phyloP scores from a whole-genome alignment of 1,139 yeast species.

The Saccharomyces hybrid region DNA sequence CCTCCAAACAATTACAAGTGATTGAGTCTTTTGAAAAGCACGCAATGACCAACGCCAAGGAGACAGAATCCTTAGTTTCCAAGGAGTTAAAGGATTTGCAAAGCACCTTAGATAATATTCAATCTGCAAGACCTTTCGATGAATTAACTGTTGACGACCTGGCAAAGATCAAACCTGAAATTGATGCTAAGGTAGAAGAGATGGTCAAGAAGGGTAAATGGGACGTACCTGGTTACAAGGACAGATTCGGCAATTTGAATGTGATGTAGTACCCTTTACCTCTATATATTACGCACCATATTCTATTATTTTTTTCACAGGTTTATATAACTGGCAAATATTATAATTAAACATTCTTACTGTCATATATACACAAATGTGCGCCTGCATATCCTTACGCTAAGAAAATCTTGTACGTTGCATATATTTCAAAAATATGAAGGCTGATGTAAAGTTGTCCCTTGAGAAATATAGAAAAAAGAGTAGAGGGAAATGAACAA shows the following conservation, averaged over 20 bases:
- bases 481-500: slow-evolving; percentile 17
- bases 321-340: slow-evolving; percentile 2
- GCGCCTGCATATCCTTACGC: background rate
- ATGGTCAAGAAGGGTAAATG: slow-evolving; percentile 97
- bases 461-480: background rate
- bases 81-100: slow-evolving; percentile 81
- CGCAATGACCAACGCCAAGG: slow-evolving; percentile 93
- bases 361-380: background rate
- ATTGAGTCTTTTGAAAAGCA: slow-evolving; percentile 90
- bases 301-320: background rate
- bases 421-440: background rate
- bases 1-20: slow-evolving; percentile 82
- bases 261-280: slow-evolving; percentile 57
- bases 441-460: background rate
- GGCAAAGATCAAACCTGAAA: slow-evolving; percentile 92
- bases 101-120: slow-evolving; percentile 86
- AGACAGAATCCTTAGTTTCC: slow-evolving; percentile 82
- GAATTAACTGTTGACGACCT: slow-evolving; percentile 94
- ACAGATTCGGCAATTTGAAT: slow-evolving; percentile 92
- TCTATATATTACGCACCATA: background rate
- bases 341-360: slow-evolving; percentile 1
- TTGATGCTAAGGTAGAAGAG: slow-evolving; percentile 90
- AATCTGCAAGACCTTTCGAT: slow-evolving; percentile 95
- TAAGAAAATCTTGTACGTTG: background rate
- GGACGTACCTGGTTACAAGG: slow-evolving; percentile 98